These are phyloP conservation scores for Ulmus americana DNA, from an alignment of 331 rosid genomes.

Conservation along the genomic window DNA sequence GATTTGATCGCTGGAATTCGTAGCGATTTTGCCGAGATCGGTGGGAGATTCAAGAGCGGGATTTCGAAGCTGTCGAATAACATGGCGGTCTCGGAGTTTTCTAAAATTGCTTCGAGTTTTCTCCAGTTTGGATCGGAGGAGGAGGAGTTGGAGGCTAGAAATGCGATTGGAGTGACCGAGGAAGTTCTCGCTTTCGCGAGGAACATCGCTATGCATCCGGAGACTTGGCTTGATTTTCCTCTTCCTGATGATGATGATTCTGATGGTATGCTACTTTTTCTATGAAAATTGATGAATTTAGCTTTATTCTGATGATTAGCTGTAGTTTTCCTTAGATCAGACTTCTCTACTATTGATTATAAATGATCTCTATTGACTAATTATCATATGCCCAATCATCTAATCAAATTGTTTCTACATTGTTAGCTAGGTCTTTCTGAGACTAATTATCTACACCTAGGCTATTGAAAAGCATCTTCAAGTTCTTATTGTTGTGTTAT, in stretches of 20 bases:
- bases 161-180: conserved; percentile 56
- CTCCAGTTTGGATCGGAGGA: conserved; percentile 59
- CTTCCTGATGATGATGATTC: conserved; percentile 49
- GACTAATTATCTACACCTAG: not conserved
- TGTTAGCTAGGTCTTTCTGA: not conserved
- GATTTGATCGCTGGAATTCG: conserved; percentile 77
- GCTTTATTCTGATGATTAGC: not conserved
- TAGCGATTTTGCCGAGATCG: conserved; percentile 78
- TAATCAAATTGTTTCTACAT: not conserved
- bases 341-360: not conserved
- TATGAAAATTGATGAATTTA: not conserved
- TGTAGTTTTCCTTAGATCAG: not conserved
- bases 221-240: conserved; percentile 84
- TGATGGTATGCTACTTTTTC: conserved; percentile 40
- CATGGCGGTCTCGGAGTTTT: conserved; percentile 62
- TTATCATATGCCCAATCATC: not conserved
- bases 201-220: conserved; percentile 68
- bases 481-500: not conserved
- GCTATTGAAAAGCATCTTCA: not conserved
- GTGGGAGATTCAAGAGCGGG: conserved; percentile 70
- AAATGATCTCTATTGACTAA: not conserved
- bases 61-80: conserved; percentile 68
- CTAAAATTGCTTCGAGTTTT: conserved; percentile 83
- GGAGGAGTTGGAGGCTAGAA: conserved; percentile 44
- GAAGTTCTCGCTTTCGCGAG: conserved; percentile 64